Evolutionary conservation across 805 yeast species (phyloP), one percentile per base, ranked within the genome.

Genomic region (Candida succiphila): DNA sequence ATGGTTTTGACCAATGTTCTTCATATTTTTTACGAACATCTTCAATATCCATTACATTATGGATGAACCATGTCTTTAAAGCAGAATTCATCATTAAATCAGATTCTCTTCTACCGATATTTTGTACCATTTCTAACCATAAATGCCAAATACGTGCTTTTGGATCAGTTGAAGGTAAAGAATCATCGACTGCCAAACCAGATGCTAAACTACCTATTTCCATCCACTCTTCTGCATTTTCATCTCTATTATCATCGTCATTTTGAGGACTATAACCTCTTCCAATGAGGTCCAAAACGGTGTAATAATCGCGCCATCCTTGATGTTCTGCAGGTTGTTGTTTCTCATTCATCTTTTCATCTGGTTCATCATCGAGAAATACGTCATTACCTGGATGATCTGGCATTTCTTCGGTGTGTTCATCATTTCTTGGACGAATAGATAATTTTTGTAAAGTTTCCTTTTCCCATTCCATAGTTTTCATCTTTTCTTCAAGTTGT

Each of bases 1-100:
- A 4, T 20, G 25, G 15, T 25, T 19, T 8, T 4, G 30, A 27
- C 59, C 61, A 58, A 33, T 49, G 53, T 10, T 38, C 28, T 48
- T 69, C 48, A 70, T 80, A 62, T 69, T 83, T 52, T 77, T 72
- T 48, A 78, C 85, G 21, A 67, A 82, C 50, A 56, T 83, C 35
- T 65, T 78, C 33, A 65, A 77, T 13, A 55, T 73, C 38, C 68
- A 81, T 51, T 73, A 78, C 52, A 69, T 78, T 44, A 36, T 65
- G 48, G 13, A 54, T 35, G 29, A 48, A 45, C 7, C 30, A 36
- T 15, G 47, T 39, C 19, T 37, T 37, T 22, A 43, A 40, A 3
- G 49, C 53, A 21, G 37, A 38, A 20, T 34, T 38, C 14, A 51
- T 31, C 13, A 44, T 45, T 8, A 38, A 36, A 39, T 45, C 53